Conservation (phyloP, 768 basidiomycete genomes). For the Podaxis pistillaris region DNA sequence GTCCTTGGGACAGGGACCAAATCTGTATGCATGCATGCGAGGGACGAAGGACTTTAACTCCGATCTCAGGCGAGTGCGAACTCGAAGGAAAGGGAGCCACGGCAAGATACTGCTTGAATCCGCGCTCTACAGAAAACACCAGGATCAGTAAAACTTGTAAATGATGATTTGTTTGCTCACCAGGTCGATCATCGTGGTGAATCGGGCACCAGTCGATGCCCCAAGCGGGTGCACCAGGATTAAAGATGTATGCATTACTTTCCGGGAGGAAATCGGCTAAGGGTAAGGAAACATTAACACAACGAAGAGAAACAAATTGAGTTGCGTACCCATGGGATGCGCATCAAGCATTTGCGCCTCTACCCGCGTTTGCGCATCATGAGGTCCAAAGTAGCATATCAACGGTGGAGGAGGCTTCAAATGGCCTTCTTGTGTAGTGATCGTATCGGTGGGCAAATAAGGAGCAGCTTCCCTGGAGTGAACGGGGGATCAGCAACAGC, state of each 20-base stretch:
- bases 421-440: slow-evolving; percentile 49
- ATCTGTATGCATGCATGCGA: slow-evolving; percentile 78
- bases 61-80: slow-evolving; percentile 64
- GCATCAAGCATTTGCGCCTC: slow-evolving; percentile 56
- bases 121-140: slow-evolving; percentile 37
- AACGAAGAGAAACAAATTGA: slow-evolving; percentile 2
- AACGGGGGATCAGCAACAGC: slow-evolving; percentile 13
- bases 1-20: slow-evolving; percentile 53
- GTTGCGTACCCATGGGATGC: slow-evolving; percentile 52
- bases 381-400: slow-evolving; percentile 66
- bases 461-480: slow-evolving; percentile 47
- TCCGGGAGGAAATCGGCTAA: slow-evolving; percentile 60
- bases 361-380: slow-evolving; percentile 47
- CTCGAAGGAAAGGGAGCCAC: slow-evolving; percentile 71
- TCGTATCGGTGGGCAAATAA: slow-evolving; percentile 58
- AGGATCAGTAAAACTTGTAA: neutral
- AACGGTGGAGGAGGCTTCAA: slow-evolving; percentile 53
- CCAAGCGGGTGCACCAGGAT: slow-evolving; percentile 89
- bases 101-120: slow-evolving; percentile 78
- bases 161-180: slow-evolving; percentile 34
- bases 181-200: slow-evolving; percentile 49
- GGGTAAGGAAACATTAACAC: slow-evolving; percentile 1
- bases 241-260: slow-evolving; percentile 70
- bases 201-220: slow-evolving; percentile 93
- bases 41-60: slow-evolving; percentile 54